Evolutionary conservation across 2,329 filamentous ascomycete genomes (phyloP).

Genomic region (Blastomyces silverae): DNA sequence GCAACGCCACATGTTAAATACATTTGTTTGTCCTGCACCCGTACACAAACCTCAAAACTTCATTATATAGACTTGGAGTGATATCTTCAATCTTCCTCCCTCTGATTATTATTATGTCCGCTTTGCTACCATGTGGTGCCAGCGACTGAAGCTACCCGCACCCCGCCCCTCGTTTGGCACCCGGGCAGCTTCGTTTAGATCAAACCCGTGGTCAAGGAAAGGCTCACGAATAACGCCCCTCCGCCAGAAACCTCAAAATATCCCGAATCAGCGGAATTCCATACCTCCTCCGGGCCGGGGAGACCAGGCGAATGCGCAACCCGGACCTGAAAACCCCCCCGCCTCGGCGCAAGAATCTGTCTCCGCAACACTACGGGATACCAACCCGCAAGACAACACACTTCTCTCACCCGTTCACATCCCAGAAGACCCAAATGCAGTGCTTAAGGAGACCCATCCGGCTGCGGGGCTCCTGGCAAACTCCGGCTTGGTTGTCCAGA

Average conservation of each 20-base stretch:
- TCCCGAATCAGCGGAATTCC: not conserved
- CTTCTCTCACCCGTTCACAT: conserved; percentile 56
- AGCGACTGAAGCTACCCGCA: conserved; percentile 4
- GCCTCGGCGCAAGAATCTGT: conserved; percentile 17
- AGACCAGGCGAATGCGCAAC: not conserved
- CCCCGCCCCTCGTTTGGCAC: not conserved
- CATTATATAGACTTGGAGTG: not conserved
- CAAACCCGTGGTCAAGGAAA: conserved; percentile 15
- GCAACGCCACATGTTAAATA: not conserved
- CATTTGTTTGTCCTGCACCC: not conserved
- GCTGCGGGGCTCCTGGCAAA: conserved; percentile 53
- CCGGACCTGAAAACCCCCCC: not conserved
- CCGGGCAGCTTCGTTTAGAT: conserved; percentile 4
- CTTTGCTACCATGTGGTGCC: not conserved
- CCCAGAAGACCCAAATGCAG: conserved; percentile 53
- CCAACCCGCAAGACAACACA: conserved; percentile 43
- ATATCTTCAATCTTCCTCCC: not conserved
- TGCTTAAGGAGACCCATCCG: conserved; percentile 54
- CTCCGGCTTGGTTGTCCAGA: conserved; percentile 55
- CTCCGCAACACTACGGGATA: conserved; percentile 37
- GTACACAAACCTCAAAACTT: not conserved
- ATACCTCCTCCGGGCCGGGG: not conserved
- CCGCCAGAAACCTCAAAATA: not conserved
- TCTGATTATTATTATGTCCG: not conserved
- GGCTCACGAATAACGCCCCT: not conserved